Evolutionary conservation across 2,329 filamentous ascomycete species (phyloP).

Genomic region (Pleomassaria siparia): DNA sequence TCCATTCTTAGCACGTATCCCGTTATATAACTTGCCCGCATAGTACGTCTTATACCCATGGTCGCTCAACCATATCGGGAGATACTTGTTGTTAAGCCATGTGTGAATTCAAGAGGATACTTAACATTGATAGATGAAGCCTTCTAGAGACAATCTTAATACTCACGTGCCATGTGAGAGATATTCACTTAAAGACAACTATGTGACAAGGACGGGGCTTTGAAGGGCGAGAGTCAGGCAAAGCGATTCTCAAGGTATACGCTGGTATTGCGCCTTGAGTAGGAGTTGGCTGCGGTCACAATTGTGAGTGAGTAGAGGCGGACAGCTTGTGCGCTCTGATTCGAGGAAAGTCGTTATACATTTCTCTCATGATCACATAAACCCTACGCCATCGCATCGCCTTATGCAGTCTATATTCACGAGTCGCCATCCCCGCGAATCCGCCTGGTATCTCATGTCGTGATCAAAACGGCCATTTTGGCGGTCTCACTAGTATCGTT

Average conservation of each 20-base stretch:
- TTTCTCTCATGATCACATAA: conserved; percentile 7
- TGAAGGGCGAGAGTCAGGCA: too few relatives aligned
- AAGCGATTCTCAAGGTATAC: too few relatives aligned
- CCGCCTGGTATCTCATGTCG: conserved; percentile 17
- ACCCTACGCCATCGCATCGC: conserved; percentile 6
- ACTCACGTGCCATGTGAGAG: too few relatives aligned
- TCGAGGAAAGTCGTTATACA: conserved; percentile 11
- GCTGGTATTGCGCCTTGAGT: too few relatives aligned
- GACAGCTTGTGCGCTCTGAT: too few relatives aligned
- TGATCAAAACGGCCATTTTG: neutral
- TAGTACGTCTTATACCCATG: conserved; percentile 70
- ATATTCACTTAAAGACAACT: too few relatives aligned
- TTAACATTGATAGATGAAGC: too few relatives aligned
- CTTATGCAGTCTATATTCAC: neutral
- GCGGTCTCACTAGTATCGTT: neutral
- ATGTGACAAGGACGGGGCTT: too few relatives aligned
- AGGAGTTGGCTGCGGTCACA: too few relatives aligned
- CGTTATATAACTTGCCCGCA: conserved; percentile 68
- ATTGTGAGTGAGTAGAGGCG: too few relatives aligned
- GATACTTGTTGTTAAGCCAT: conserved; percentile 63
- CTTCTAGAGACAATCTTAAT: too few relatives aligned
- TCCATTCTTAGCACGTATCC: conserved; percentile 56
- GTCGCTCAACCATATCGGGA: conserved; percentile 68
- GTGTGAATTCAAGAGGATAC: too few relatives aligned
- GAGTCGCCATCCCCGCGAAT: conserved; percentile 1